Evolutionary conservation across 345 rosid species (phyloP).

Genomic region (Eucalyptus curtisii): DNA sequence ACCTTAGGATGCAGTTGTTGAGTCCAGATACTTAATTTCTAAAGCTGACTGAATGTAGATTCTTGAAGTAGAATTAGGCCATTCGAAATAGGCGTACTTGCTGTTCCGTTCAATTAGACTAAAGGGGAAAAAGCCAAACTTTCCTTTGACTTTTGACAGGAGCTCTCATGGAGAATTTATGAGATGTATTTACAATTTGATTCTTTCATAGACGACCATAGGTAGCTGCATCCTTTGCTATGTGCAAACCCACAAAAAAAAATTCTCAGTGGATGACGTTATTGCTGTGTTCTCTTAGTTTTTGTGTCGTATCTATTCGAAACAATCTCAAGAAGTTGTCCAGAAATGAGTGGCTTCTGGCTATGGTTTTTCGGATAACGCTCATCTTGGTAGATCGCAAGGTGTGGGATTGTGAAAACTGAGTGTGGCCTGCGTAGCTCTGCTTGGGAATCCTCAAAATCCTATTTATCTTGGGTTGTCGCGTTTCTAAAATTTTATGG

Average conservation of each 20-base stretch:
- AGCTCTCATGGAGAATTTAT: neutral
- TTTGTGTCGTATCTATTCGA: neutral
- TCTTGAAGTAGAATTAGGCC: neutral
- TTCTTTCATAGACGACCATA: neutral
- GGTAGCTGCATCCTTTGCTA: neutral
- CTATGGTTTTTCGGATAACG: neutral
- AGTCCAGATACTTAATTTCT: neutral
- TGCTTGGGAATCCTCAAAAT: neutral
- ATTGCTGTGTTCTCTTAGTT: neutral
- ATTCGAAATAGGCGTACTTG: neutral
- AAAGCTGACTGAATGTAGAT: neutral
- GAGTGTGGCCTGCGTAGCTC: neutral
- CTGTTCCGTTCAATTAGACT: neutral
- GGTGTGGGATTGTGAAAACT: neutral
- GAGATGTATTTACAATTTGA: neutral
- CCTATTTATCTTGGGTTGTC: neutral
- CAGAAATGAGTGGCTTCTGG: neutral
- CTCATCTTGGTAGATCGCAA: neutral
- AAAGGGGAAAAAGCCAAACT: neutral
- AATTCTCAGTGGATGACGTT: neutral
- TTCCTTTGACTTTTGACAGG: neutral
- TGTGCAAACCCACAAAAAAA: neutral
- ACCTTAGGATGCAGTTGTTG: neutral
- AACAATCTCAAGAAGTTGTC: neutral
- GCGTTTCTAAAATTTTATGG: neutral